These are phyloP conservation scores for Nelumbo lutea DNA, from an alignment of 164 flowering plant species.

Conservation along the genomic window DNA sequence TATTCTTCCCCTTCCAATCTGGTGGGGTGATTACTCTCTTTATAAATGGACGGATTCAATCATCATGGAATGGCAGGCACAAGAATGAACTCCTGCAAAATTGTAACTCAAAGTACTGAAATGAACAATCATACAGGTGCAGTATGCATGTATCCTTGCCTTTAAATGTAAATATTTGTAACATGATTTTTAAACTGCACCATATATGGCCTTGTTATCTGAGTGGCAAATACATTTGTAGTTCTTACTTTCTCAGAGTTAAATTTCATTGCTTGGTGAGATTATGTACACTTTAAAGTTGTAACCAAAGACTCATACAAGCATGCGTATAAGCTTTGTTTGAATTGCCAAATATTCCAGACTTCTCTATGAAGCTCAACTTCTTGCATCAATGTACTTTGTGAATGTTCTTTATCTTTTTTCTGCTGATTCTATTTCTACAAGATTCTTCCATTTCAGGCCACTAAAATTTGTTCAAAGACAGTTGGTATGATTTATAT, in stretches of 20 bases:
- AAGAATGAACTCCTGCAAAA: background rate
- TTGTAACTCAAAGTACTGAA: background rate
- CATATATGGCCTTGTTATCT: background rate
- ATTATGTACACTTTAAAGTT: background rate
- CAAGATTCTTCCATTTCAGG: no score
- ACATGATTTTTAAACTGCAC: no score
- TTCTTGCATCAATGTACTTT: background rate
- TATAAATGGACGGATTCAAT: background rate
- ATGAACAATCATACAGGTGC: no score
- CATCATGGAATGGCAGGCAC: background rate
- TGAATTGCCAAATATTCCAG: background rate
- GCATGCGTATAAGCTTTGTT: background rate
- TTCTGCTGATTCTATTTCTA: background rate
- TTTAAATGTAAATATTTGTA: no score
- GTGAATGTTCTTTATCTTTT: background rate
- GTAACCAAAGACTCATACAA: background rate
- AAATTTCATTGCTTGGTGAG: background rate
- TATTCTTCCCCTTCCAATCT: background rate
- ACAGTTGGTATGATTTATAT: no score
- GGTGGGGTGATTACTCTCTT: background rate
- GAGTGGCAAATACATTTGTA: background rate
- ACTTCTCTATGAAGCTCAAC: background rate
- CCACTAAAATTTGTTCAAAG: no score
- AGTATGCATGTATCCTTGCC: no score
- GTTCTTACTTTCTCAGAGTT: background rate